Conservation (phyloP, 257 asterid species). For the Leonotis leonurus region DNA sequence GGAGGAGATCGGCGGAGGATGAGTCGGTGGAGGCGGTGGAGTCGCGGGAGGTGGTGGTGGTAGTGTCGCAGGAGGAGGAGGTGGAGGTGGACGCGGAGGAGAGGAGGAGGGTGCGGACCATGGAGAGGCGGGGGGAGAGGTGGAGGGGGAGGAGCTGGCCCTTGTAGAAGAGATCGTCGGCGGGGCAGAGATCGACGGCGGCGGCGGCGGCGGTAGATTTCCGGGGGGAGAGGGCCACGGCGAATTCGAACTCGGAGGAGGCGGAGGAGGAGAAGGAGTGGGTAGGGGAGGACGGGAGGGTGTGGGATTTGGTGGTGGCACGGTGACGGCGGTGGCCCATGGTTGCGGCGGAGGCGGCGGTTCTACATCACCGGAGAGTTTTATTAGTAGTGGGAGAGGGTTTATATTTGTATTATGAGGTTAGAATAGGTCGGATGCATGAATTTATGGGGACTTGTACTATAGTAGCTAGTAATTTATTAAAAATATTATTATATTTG, state of each 20-base stretch:
- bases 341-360: slow-evolving; percentile 11
- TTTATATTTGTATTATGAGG: neutral
- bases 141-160: slow-evolving; percentile 92
- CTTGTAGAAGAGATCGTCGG: slow-evolving; percentile 93
- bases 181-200: slow-evolving; percentile 70
- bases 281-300: slow-evolving; percentile 86
- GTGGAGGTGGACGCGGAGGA: slow-evolving; percentile 76
- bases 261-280: slow-evolving; percentile 67
- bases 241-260: slow-evolving; percentile 88
- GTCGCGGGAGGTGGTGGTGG: slow-evolving; percentile 79
- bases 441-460: slow-evolving; percentile 17
- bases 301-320: slow-evolving; percentile 46
- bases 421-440: slow-evolving; percentile 4
- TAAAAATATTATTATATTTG: too few species aligned
- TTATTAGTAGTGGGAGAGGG: too few species aligned
- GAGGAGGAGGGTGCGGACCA: slow-evolving; percentile 69
- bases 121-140: slow-evolving; percentile 74
- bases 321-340: slow-evolving; percentile 55
- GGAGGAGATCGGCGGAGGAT: slow-evolving; percentile 41
- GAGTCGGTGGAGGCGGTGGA: slow-evolving; percentile 74
- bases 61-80: slow-evolving; percentile 66
- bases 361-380: slow-evolving; percentile 19
- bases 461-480: too few species aligned
- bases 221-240: slow-evolving; percentile 61
- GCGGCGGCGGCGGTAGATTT: slow-evolving; percentile 51